Conservation (phyloP, 1,284 basidiomycete genomes). For the Ustilago lituana region DNA sequence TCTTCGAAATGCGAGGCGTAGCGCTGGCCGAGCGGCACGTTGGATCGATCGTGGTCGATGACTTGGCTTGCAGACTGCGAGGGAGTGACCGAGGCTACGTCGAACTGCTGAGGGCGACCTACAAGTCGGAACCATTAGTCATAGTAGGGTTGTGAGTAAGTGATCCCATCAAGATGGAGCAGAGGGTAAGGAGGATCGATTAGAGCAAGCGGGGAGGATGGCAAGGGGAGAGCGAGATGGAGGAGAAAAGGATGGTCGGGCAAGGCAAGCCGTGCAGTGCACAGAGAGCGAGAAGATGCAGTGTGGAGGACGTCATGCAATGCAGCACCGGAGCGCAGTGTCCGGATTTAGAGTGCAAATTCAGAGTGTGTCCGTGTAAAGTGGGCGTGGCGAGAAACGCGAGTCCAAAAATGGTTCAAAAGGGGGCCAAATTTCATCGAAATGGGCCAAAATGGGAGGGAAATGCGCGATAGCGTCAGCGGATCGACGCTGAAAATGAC, state of each 20-base stretch:
- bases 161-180: too few species aligned
- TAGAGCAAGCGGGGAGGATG: neutral
- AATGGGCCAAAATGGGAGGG: neutral
- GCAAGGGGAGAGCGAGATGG: neutral
- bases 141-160: too few species aligned
- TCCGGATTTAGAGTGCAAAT: neutral
- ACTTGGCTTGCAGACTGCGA: slow-evolving; percentile 68
- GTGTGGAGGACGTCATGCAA: neutral
- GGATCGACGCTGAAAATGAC: neutral
- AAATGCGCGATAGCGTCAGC: slow-evolving; percentile 19
- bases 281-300: neutral
- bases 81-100: slow-evolving; percentile 66
- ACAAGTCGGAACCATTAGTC: too few species aligned
- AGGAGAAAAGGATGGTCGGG: neutral
- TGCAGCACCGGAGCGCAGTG: neutral
- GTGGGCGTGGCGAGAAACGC: too few species aligned
- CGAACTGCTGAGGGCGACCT: slow-evolving; percentile 47
- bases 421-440: too few species aligned
- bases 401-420: too few species aligned
- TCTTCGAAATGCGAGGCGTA: slow-evolving; percentile 55
- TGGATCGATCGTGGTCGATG: slow-evolving; percentile 44
- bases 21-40: slow-evolving; percentile 40
- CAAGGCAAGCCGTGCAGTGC: neutral
- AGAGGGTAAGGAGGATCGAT: too few species aligned
- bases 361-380: slow-evolving; percentile 5